Evolutionary conservation across 1,284 basidiomycete species (phyloP).

Genomic region (Schizopora paradoxa): DNA sequence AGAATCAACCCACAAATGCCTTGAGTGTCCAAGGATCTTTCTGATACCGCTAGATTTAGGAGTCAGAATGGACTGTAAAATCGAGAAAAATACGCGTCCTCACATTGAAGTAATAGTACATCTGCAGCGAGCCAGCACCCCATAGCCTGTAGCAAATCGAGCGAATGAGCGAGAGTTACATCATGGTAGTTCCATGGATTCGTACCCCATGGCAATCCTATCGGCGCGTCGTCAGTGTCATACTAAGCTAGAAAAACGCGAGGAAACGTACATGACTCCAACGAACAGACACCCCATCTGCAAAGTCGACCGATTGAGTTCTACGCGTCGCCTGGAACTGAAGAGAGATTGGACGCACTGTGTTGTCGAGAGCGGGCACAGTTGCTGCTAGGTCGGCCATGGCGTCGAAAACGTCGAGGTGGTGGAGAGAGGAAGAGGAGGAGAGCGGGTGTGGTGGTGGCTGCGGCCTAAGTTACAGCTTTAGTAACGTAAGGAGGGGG

Average conservation of each 20-base stretch:
- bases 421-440: no score
- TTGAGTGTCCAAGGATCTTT: no score
- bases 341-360: conserved; percentile 4
- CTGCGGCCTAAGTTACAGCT: no score
- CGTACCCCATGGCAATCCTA: conserved; percentile 10
- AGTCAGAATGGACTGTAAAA: background rate
- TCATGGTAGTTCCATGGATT: background rate
- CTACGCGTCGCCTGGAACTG: no score
- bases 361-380: conserved; percentile 14
- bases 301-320: no score
- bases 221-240: background rate
- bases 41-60: conserved; percentile 2
- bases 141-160: conserved; percentile 3
- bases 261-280: background rate
- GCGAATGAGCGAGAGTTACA: background rate
- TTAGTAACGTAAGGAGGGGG: no score
- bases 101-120: conserved; percentile 13
- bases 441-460: no score
- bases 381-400: background rate
- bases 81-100: no score
- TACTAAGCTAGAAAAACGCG: background rate
- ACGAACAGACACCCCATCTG: conserved; percentile 5
- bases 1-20: no score
- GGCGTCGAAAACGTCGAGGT: no score
- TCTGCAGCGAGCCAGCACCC: conserved; percentile 8